These are phyloP conservation scores for Beauveria brongniartii DNA, from an alignment of 2,329 filamentous ascomycete genomes.

Conservation along the genomic window DNA sequence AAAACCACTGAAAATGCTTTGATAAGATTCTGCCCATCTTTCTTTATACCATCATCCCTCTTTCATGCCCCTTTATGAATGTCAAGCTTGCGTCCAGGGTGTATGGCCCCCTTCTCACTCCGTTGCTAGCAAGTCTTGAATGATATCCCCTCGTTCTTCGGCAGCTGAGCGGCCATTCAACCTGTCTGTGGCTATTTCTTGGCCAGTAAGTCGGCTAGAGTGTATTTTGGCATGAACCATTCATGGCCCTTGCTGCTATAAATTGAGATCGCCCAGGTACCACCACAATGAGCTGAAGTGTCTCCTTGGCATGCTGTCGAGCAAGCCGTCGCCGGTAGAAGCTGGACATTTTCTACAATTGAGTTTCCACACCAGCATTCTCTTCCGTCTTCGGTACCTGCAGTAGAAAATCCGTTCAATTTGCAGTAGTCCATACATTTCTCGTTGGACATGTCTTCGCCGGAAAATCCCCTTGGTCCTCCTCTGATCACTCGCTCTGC, in stretches of 20 bases:
- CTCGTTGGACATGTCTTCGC: conserved; percentile 37
- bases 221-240: not conserved
- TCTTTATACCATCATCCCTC: not conserved
- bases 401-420: conserved; percentile 31
- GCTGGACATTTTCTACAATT: conserved; percentile 18
- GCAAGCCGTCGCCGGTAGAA: conserved; percentile 19
- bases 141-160: not conserved
- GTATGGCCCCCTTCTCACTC: not conserved
- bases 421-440: conserved; percentile 41
- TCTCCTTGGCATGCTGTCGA: conserved; percentile 16
- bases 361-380: conserved; percentile 44
- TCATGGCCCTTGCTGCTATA: not conserved
- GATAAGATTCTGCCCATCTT: not conserved
- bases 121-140: not conserved
- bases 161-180: not conserved
- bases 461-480: conserved; percentile 19
- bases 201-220: not conserved
- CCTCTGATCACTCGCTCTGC: conserved; percentile 13
- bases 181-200: not conserved
- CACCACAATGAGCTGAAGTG: conserved; percentile 17
- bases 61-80: not conserved
- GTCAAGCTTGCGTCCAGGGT: not conserved
- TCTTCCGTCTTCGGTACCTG: conserved; percentile 40
- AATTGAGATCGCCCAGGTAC: conserved; percentile 20
- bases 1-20: conserved; percentile 3